Evolutionary conservation across 73 alveolate species (phyloP).

Genomic region (Uronychia setigera): DNA sequence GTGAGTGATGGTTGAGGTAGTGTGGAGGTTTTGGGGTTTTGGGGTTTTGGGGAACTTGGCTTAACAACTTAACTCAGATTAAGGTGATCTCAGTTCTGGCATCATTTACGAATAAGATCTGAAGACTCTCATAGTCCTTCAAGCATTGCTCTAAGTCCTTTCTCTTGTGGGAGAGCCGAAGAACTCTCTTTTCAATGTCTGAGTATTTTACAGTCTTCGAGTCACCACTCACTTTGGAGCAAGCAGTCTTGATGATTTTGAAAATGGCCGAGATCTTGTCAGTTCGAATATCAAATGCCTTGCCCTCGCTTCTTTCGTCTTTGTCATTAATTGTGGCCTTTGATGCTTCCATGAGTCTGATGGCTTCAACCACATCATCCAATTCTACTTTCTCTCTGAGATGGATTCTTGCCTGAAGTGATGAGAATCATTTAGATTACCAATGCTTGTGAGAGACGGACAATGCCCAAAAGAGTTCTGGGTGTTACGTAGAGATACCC

Average conservation of each 20-base stretch:
- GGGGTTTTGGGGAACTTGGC: no score
- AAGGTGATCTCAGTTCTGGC: no score
- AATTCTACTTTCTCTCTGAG: conserved; percentile 82
- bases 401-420: conserved; percentile 87
- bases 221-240: neutral
- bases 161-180: neutral
- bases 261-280: neutral
- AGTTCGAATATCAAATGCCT: neutral
- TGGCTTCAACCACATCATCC: conserved; percentile 91
- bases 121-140: neutral
- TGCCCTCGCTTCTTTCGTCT: neutral
- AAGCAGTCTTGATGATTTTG: neutral
- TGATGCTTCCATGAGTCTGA: conserved; percentile 82
- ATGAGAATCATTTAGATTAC: conserved; percentile 11
- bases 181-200: neutral
- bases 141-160: neutral
- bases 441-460: conserved; percentile 88
- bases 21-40: no score
- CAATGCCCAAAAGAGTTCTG: conserved; percentile 93
- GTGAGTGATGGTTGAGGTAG: no score
- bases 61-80: no score
- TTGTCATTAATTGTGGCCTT: conserved; percentile 26
- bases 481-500: conserved; percentile 95
- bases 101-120: neutral
- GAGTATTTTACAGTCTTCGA: neutral